phyloP scores from a whole-genome alignment of 768 basidiomycete genomes.

The Podaxis rugospora region DNA sequence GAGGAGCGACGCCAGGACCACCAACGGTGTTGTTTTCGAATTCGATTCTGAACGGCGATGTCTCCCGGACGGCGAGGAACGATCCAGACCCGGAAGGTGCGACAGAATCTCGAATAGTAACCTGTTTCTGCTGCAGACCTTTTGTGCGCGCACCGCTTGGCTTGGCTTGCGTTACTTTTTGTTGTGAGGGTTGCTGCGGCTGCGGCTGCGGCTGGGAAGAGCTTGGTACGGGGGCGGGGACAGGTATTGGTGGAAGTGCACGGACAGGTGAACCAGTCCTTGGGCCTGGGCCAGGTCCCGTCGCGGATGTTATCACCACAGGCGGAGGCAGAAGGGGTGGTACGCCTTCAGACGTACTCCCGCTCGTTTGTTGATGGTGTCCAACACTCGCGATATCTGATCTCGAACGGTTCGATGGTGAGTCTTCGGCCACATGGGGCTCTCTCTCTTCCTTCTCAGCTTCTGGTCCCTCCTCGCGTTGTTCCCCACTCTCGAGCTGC shows the following conservation, averaged over 20 bases:
- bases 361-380: not conserved
- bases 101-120: not conserved
- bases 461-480: not conserved
- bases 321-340: not conserved
- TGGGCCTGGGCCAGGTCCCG: not conserved
- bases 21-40: constrained; percentile 18
- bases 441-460: not conserved
- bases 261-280: not conserved
- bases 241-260: constrained; percentile 9
- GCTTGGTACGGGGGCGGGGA: not conserved
- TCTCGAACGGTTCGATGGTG: not conserved
- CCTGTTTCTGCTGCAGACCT: not conserved
- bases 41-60: constrained; percentile 46
- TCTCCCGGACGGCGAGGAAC: constrained; percentile 31
- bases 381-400: constrained; percentile 1
- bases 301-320: not conserved
- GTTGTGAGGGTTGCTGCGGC: not conserved
- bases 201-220: not conserved
- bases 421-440: not conserved
- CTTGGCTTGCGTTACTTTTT: not conserved
- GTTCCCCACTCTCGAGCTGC: not conserved
- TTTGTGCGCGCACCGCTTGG: not conserved
- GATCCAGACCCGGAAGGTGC: not conserved
- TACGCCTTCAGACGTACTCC: not conserved
- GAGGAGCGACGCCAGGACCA: not conserved